These are phyloP conservation scores for Spathaspora hagerdaliae DNA, from an alignment of 805 yeast genomes.

Conservation along the genomic window DNA sequence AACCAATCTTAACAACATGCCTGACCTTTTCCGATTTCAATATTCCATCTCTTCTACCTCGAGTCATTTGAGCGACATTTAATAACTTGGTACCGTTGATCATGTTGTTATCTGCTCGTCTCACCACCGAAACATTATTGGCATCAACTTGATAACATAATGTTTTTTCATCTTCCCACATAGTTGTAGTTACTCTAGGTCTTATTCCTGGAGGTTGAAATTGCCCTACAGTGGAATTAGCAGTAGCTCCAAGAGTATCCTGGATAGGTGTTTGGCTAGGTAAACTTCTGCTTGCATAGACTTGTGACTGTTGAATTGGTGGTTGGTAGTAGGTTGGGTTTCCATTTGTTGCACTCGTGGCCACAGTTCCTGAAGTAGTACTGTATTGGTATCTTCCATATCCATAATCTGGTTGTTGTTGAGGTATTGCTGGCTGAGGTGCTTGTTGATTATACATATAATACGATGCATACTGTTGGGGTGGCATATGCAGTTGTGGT, in stretches of 20 bases:
- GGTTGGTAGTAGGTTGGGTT: conserved; percentile 1
- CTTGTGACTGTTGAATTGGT: conserved; percentile 1
- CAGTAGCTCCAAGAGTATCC: conserved; percentile 13
- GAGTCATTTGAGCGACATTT: conserved; percentile 82
- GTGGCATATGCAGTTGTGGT: conserved; percentile 7
- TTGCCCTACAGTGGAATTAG: conserved; percentile 36
- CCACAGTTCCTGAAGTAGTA: background rate
- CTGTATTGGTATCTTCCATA: background rate
- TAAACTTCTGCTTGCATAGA: background rate
- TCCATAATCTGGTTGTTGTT: conserved; percentile 1
- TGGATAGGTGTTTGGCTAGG: conserved; percentile 11
- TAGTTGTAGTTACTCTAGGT: conserved; percentile 75
- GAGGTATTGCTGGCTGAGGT: conserved; percentile 4
- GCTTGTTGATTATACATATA: conserved; percentile 14
- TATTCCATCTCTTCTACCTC: conserved; percentile 84
- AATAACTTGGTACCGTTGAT: conserved; percentile 80
- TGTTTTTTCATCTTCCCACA: conserved; percentile 88
- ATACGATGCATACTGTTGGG: conserved; percentile 14
- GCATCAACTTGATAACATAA: conserved; percentile 84
- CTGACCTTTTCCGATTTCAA: conserved; percentile 72
- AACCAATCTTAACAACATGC: conserved; percentile 80
- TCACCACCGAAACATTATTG: conserved; percentile 71
- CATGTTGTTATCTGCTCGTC: conserved; percentile 83
- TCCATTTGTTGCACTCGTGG: conserved; percentile 1
- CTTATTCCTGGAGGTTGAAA: conserved; percentile 46